phyloP scores from a whole-genome alignment of 2,329 filamentous ascomycete species.

The Diaporthe helianthi region DNA sequence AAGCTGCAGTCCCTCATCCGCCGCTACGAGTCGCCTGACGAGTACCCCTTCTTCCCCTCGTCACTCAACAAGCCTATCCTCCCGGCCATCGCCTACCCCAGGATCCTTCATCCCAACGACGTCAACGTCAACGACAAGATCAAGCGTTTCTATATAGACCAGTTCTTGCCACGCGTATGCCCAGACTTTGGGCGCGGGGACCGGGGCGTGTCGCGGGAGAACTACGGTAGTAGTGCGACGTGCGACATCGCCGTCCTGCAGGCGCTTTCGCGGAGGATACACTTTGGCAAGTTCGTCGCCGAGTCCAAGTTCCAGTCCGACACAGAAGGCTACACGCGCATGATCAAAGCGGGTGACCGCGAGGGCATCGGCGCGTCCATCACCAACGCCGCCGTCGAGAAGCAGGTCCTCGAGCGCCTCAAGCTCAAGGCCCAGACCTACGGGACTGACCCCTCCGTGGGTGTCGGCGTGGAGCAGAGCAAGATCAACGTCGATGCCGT shows the following conservation, averaged over 20 bases:
- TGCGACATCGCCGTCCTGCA: slow-evolving; percentile 91
- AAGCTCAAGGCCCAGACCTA: slow-evolving; percentile 91
- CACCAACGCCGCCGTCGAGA: slow-evolving; percentile 87
- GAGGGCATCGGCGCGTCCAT: slow-evolving; percentile 88
- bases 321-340: slow-evolving; percentile 76
- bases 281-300: slow-evolving; percentile 98
- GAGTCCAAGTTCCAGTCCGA: slow-evolving; percentile 93
- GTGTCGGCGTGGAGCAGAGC: slow-evolving; percentile 58
- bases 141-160: slow-evolving; percentile 81
- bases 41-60: slow-evolving; percentile 95
- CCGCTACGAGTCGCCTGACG: slow-evolving; percentile 94
- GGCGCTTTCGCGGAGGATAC: slow-evolving; percentile 86
- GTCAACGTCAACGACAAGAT: slow-evolving; percentile 91
- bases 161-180: slow-evolving; percentile 85
- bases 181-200: slow-evolving; percentile 78
- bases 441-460: slow-evolving; percentile 82
- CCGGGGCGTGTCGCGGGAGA: slow-evolving; percentile 85
- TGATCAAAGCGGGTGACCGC: slow-evolving; percentile 84
- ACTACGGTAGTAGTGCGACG: slow-evolving; percentile 92
- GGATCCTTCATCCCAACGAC: slow-evolving; percentile 84
- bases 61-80: slow-evolving; percentile 82
- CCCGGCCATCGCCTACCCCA: slow-evolving; percentile 86
- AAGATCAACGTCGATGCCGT: slow-evolving; percentile 96
- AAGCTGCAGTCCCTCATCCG: slow-evolving; percentile 90
- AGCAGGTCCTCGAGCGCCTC: slow-evolving; percentile 87